phyloP scores from a whole-genome alignment of 208 protist species.

The Vickermania spadyakhi region DNA sequence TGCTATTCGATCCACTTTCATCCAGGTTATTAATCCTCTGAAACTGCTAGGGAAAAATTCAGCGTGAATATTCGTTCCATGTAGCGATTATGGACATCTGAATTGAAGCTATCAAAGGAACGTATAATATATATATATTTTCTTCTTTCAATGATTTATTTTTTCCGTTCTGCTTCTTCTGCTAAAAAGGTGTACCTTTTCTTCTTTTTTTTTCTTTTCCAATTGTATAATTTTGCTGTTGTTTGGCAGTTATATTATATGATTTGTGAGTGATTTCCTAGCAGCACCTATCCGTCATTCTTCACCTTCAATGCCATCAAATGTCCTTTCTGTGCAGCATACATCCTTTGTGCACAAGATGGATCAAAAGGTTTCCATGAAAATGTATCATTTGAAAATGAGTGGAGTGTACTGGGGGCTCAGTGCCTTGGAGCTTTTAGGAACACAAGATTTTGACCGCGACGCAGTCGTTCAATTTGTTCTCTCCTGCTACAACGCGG shows the following conservation, averaged over 20 bases:
- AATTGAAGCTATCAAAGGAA: no score
- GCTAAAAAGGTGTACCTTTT: no score
- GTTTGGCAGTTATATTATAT: no score
- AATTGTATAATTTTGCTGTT: no score
- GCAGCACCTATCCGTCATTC: neutral
- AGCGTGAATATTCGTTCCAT: no score
- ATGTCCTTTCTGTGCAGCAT: constrained; percentile 53
- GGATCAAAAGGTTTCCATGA: constrained; percentile 84
- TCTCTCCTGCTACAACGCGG: constrained; percentile 80
- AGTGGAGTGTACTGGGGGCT: constrained; percentile 97
- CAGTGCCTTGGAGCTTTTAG: constrained; percentile 70
- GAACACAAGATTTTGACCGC: constrained; percentile 61
- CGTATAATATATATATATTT: no score
- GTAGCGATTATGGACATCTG: no score
- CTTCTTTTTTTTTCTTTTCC: no score
- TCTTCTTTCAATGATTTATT: no score
- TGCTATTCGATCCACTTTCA: constrained; percentile 38
- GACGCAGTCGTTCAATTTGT: constrained; percentile 92
- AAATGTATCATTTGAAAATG: constrained; percentile 95
- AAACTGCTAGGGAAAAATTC: no score
- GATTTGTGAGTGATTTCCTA: constrained; percentile 5
- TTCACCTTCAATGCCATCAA: neutral
- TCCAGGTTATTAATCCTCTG: constrained; percentile 4
- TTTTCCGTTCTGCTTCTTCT: no score
- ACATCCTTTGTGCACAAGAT: constrained; percentile 61